Percentiles rank a stretch among this genome's conserved stretches.
Conservation (phyloP, 2,329 filamentous ascomycete species). For the Fusarium stilboides region DNA sequence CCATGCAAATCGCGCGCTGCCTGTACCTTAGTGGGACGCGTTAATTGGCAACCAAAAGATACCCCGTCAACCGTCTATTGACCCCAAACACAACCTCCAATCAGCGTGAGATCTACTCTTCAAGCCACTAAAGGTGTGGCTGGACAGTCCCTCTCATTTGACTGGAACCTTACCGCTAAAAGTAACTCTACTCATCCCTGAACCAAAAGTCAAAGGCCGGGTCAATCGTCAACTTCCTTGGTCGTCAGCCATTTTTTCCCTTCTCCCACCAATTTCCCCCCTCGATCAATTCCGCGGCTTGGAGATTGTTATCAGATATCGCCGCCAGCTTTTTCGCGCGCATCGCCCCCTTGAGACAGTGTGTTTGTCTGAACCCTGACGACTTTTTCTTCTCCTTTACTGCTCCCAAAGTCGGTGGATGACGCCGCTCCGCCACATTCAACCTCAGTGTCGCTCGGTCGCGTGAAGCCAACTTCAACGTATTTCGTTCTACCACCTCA, state of each 20-base stretch:
- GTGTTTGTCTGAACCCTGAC: conserved; percentile 30
- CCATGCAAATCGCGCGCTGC: conserved; percentile 7
- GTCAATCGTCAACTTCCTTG: conserved; percentile 51
- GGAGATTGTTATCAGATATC: conserved; percentile 40
- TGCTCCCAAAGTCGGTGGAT: conserved; percentile 44
- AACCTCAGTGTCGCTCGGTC: conserved; percentile 53
- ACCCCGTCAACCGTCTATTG: conserved; percentile 39
- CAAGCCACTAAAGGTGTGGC: conserved; percentile 45
- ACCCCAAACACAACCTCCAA: conserved; percentile 27
- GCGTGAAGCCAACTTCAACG: conserved; percentile 57
- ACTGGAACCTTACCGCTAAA: conserved; percentile 31
- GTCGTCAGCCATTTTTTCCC: conserved; percentile 43
- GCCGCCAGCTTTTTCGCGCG: conserved; percentile 31
- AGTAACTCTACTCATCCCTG: conserved; percentile 48
- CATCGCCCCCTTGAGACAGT: conserved; percentile 27
- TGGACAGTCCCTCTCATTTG: conserved; percentile 35
- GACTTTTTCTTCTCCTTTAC: conserved; percentile 44
- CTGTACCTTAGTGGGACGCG: conserved; percentile 34
- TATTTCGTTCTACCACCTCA: conserved; percentile 38
- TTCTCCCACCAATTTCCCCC: conserved; percentile 43
- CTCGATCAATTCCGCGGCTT: conserved; percentile 33
- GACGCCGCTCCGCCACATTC: conserved; percentile 47
- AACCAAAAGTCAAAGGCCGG: conserved; percentile 47
- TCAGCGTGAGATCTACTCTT: conserved; percentile 14
- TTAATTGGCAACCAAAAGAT: conserved; percentile 35